These are phyloP conservation scores for Scedosporium apiospermum DNA, from an alignment of 2,329 filamentous ascomycete genomes.

Conservation along the genomic window DNA sequence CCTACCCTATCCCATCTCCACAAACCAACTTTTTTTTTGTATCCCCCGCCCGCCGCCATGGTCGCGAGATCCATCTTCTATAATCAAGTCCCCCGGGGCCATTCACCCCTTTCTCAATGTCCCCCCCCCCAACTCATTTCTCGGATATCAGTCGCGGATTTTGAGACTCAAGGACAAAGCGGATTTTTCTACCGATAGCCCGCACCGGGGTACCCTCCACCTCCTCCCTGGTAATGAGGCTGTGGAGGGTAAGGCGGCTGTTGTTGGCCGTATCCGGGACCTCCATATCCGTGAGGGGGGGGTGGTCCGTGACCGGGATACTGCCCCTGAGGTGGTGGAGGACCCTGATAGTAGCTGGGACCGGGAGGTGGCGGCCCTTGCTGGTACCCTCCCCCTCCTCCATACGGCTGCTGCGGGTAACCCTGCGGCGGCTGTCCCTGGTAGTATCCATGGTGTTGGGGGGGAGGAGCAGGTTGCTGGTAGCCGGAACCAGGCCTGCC, in stretches of 20 bases:
- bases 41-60: background rate
- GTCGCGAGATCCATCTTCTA: background rate
- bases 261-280: background rate
- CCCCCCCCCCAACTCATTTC: no score
- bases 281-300: background rate
- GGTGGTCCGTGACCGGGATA: background rate
- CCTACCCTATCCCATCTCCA: background rate
- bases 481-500: no score
- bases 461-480: no score
- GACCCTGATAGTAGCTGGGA: background rate
- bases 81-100: background rate
- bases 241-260: background rate
- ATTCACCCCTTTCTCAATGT: background rate
- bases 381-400: conserved; percentile 8
- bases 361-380: background rate
- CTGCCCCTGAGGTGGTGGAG: conserved; percentile 1
- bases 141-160: no score
- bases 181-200: background rate
- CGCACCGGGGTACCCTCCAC: background rate
- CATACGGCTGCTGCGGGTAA: background rate
- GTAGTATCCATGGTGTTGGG: no score
- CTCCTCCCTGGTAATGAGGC: conserved; percentile 1
- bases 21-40: background rate
- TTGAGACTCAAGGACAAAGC: background rate
- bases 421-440: background rate